Percentiles rank a stretch among this genome's conserved stretches.
Conservation (phyloP, 306 rosid species). For the Pachyrhizus erosus region DNA sequence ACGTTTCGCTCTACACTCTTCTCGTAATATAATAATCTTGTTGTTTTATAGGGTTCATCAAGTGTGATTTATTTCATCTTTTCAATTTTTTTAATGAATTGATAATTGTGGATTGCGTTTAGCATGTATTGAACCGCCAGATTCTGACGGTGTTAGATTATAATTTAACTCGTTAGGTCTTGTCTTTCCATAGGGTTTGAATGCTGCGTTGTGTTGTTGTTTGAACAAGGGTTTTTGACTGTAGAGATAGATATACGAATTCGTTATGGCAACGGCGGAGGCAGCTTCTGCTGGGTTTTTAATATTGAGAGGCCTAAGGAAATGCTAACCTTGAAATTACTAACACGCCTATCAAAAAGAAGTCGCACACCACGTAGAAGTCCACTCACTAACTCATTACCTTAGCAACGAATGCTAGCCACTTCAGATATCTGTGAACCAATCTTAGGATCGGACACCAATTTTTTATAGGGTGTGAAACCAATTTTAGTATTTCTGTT, state of each 20-base stretch:
- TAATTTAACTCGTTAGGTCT: neutral
- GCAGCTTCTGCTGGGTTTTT: slow-evolving; percentile 56
- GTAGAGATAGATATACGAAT: slow-evolving; percentile 43
- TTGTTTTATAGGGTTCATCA: slow-evolving; percentile 29
- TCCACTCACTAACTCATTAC: slow-evolving; percentile 52
- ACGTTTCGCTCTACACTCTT: neutral
- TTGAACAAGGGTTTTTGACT: slow-evolving; percentile 7
- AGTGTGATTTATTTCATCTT: neutral
- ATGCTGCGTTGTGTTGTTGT: slow-evolving; percentile 23
- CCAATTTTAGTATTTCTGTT: too few relatives aligned
- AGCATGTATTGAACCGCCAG: neutral
- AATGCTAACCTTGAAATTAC: slow-evolving; percentile 70
- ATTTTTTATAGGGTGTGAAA: too few relatives aligned
- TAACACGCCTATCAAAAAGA: slow-evolving; percentile 70
- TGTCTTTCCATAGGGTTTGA: neutral
- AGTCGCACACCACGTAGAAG: slow-evolving; percentile 71
- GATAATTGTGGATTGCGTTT: neutral
- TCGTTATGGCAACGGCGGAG: slow-evolving; percentile 76
- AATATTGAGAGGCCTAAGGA: too few relatives aligned
- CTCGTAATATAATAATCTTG: neutral
- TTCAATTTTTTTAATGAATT: neutral
- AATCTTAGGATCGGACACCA: too few relatives aligned
- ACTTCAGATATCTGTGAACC: too few relatives aligned
- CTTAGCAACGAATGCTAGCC: too few relatives aligned
- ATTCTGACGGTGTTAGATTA: neutral